Evolutionary conservation across 2,329 filamentous ascomycete genomes (phyloP).

Genomic region (Mariannaea sp.): DNA sequence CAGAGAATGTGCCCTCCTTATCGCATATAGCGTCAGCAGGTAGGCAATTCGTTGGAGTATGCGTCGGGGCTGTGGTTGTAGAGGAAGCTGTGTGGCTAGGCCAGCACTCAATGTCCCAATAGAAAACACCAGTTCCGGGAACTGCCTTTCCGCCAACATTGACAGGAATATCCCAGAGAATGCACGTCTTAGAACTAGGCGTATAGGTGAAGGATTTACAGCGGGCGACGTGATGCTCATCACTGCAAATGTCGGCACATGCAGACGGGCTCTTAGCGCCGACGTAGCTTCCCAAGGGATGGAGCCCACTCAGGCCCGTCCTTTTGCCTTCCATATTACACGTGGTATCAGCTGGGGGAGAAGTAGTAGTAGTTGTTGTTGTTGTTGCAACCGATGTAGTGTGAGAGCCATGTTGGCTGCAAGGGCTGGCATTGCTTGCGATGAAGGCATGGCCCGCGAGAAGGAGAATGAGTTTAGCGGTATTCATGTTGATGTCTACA

Average conservation of each 20-base stretch:
- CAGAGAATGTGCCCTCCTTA: neutral
- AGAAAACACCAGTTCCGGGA: neutral
- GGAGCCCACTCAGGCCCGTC: neutral
- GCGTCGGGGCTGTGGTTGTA: neutral
- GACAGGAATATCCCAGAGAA: neutral
- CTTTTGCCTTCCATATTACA: conserved; percentile 4
- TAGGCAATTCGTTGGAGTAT: neutral
- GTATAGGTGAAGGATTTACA: conserved; percentile 7
- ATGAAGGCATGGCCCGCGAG: neutral
- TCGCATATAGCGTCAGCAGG: conserved; percentile 1
- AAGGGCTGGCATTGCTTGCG: neutral
- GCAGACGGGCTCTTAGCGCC: neutral
- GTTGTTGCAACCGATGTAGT: neutral
- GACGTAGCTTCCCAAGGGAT: neutral
- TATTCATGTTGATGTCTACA: neutral
- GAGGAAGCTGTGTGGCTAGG: neutral
- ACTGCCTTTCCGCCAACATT: neutral
- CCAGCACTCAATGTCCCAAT: conserved; percentile 9
- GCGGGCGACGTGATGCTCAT: neutral
- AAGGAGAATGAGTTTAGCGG: neutral
- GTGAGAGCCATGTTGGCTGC: too few species aligned
- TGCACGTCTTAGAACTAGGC: neutral
- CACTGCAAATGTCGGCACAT: conserved; percentile 2
- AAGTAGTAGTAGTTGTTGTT: neutral
- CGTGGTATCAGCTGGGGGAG: neutral